These are phyloP conservation scores for Geotrichum armillariae DNA, from an alignment of 1,139 yeast species.

Conservation along the genomic window DNA sequence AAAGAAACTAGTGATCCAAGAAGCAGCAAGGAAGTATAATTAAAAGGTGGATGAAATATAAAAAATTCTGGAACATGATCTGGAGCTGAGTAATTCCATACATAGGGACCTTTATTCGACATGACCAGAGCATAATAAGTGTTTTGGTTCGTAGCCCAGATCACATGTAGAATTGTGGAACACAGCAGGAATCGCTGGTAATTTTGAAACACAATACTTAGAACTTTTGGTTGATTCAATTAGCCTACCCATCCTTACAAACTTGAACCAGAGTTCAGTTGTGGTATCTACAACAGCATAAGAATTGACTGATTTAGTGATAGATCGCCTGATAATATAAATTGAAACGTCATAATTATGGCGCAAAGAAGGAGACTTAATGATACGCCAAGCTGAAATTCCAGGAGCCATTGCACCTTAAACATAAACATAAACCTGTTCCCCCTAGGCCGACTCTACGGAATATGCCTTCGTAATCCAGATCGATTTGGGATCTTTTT, in stretches of 20 bases:
- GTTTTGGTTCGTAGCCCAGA: conserved; percentile 55
- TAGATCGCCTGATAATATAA: too few species aligned
- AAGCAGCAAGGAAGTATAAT: conserved; percentile 43
- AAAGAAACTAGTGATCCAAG: conserved; percentile 69
- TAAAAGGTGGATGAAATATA: conserved; percentile 39
- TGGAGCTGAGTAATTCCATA: conserved; percentile 69
- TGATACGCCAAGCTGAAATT: neutral
- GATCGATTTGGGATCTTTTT: too few species aligned
- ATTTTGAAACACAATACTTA: conserved; percentile 57
- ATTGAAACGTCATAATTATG: neutral
- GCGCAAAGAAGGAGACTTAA: neutral
- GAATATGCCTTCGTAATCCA: too few species aligned
- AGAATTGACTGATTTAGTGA: neutral
- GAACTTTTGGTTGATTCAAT: conserved; percentile 60
- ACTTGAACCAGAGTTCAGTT: neutral
- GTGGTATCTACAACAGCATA: neutral
- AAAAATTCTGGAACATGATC: conserved; percentile 59
- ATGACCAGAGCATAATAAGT: conserved; percentile 59
- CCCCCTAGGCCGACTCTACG: too few species aligned
- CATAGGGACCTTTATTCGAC: conserved; percentile 53
- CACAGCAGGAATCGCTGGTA: conserved; percentile 58
- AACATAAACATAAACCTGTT: too few species aligned
- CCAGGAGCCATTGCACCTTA: neutral
- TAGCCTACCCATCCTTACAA: conserved; percentile 30
- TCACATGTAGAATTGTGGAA: conserved; percentile 36